A percentile compares a stretch with the other conserved stretches of the same genome.
Conservation (phyloP, 2,329 filamentous ascomycete genomes). For the Colletotrichum sansevieriae region DNA sequence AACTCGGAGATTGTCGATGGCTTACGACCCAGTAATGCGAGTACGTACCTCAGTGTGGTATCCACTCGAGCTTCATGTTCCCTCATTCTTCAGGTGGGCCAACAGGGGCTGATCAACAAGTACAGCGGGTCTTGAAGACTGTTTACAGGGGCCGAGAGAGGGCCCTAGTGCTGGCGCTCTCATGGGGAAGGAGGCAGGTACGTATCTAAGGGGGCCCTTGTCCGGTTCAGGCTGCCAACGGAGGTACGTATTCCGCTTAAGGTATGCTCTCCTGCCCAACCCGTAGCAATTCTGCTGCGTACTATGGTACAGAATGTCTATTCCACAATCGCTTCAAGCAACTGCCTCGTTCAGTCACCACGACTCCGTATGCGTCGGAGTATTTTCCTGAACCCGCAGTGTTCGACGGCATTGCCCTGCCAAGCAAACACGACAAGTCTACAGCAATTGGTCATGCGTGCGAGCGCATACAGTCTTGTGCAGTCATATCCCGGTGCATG, state of each 20-base stretch:
- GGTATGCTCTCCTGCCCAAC: too few species aligned
- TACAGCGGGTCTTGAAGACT: not conserved
- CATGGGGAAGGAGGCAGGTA: too few species aligned
- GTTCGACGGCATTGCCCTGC: not conserved
- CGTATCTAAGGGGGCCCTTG: not conserved
- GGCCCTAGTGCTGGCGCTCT: too few species aligned
- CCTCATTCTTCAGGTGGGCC: not conserved
- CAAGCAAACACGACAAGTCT: not conserved
- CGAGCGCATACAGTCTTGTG: not conserved
- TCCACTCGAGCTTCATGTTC: conserved; percentile 21
- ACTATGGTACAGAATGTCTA: not conserved
- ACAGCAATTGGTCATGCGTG: not conserved
- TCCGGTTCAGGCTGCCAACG: too few species aligned
- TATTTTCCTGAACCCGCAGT: not conserved
- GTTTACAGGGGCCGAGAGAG: too few species aligned
- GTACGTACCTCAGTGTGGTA: conserved; percentile 6
- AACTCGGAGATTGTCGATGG: conserved; percentile 24
- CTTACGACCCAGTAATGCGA: not conserved
- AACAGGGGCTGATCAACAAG: not conserved
- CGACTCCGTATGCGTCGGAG: conserved; percentile 7
- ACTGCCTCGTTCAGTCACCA: conserved; percentile 16
- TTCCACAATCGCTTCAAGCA: conserved; percentile 26
- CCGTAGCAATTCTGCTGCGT: too few species aligned
- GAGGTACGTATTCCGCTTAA: too few species aligned
- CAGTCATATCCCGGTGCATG: not conserved